Evolutionary conservation across 140 eudicot species (phyloP), one percentile per base, ranked within the genome.

Genomic region (Senecio squalidus): DNA sequence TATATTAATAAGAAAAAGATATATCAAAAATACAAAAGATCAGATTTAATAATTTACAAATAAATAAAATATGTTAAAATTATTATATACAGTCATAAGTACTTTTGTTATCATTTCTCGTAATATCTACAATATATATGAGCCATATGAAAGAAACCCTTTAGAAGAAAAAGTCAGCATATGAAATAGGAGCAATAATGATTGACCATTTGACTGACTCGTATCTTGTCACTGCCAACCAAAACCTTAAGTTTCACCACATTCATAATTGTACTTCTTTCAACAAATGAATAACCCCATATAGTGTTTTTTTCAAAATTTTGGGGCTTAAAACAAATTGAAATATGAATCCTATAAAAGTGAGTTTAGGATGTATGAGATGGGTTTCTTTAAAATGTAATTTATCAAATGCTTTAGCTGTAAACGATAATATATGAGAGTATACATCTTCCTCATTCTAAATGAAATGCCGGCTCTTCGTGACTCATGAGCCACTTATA

Each of bases 211-310:
- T 71, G 76, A 71, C 76, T 63, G 71, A 55, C 71, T 45, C 10
- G 50, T 38, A 63, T 63, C 71, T 71, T 63, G 66, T 71, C 76
- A 62, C 76, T 71, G 61, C 66, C 54, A 27, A 62, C 60, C 43
- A 63, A 48, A 71, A 71, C 71, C 71, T 71, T 71, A 63, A 71
- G 76, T 71, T 71, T 59, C 60, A 71, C 71, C 13, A 38, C 18
- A n/a, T 20, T 34, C 71, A 71, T 71, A 17, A 71, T 71, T 63
- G 71, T 55, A 47, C 68, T 20, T 69, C 47, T 16, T 66, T 40
- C 70, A 64, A 64, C 52, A 30, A 65, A 36, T 65, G 55, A 66
- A 55, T 23, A 67, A 33, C 40, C 44, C 66, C 66, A 67, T 27
- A 28, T 55, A 44, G 56, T 49, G 55, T 13, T 15, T 40, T 30